Evolutionary conservation across 106 monocot genomes (phyloP).

Genomic region (Hemerocallis citrina): DNA sequence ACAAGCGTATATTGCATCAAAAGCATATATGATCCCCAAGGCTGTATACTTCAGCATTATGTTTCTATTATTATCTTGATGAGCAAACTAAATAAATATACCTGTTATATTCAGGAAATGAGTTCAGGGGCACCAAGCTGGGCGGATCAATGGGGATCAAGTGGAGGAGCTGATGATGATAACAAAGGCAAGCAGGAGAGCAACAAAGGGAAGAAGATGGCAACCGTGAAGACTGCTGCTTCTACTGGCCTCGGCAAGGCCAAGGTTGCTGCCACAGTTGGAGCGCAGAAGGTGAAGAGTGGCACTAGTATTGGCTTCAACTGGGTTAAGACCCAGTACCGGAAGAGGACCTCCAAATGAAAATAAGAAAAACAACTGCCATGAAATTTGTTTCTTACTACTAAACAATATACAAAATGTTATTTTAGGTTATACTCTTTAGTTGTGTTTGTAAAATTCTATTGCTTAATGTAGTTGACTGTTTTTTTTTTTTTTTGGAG

Average conservation of each 20-base stretch:
- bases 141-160: slow-evolving; percentile 36
- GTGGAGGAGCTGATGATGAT: slow-evolving; percentile 3
- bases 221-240: slow-evolving; percentile 40
- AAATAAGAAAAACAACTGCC: too few relatives aligned
- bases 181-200: background rate
- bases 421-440: too few relatives aligned
- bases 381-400: background rate
- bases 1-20: too few relatives aligned
- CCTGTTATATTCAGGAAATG: too few relatives aligned
- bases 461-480: too few relatives aligned
- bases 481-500: too few relatives aligned
- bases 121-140: slow-evolving; percentile 36
- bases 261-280: slow-evolving; percentile 34
- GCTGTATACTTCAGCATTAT: too few relatives aligned
- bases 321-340: slow-evolving; percentile 66
- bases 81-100: too few relatives aligned
- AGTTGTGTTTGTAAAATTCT: too few relatives aligned
- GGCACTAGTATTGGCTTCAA: slow-evolving; percentile 38
- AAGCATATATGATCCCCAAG: too few relatives aligned
- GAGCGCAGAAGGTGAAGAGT: slow-evolving; percentile 56
- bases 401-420: background rate
- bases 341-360: slow-evolving; percentile 58
- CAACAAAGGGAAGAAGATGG: slow-evolving; percentile 29
- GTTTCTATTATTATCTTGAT: too few relatives aligned
- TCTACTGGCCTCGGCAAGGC: slow-evolving; percentile 37